phyloP scores from a whole-genome alignment of 441 rosid genomes.

The Jatropha multifida region DNA sequence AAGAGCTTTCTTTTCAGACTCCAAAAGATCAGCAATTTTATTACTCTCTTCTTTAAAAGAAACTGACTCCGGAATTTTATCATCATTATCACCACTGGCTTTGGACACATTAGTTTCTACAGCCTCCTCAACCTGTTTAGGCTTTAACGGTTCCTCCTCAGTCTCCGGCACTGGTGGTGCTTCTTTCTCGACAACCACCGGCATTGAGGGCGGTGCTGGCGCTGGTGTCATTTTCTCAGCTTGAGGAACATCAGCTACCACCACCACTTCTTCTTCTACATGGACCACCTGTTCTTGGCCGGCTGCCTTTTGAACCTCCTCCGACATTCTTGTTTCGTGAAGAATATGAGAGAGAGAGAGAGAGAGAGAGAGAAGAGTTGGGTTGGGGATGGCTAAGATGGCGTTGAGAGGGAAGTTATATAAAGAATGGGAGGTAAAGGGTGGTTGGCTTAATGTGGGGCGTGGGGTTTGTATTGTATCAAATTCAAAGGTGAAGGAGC shows the following conservation, averaged over 20 bases:
- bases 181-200: slow-evolving; percentile 19
- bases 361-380: neutral
- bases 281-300: neutral
- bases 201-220: neutral
- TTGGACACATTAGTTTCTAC: slow-evolving; percentile 9
- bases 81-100: slow-evolving; percentile 25
- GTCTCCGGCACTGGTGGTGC: slow-evolving; percentile 22
- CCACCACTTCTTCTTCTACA: slow-evolving; percentile 18
- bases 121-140: slow-evolving; percentile 19
- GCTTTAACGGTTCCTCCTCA: slow-evolving; percentile 26
- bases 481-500: neutral
- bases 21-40: slow-evolving; percentile 57
- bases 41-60: slow-evolving; percentile 84
- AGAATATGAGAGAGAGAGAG: no score
- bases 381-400: neutral
- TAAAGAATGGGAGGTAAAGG: neutral
- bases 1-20: slow-evolving; percentile 57
- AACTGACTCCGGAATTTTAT: slow-evolving; percentile 38
- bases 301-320: slow-evolving; percentile 10
- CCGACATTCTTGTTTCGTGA: slow-evolving; percentile 21
- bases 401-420: neutral
- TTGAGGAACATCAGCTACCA: slow-evolving; percentile 21
- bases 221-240: slow-evolving; percentile 13
- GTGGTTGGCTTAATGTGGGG: neutral
- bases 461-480: neutral